These are phyloP conservation scores for Aspergillus nanangensis DNA, from an alignment of 495 filamentous ascomycete genomes.

Conservation along the genomic window DNA sequence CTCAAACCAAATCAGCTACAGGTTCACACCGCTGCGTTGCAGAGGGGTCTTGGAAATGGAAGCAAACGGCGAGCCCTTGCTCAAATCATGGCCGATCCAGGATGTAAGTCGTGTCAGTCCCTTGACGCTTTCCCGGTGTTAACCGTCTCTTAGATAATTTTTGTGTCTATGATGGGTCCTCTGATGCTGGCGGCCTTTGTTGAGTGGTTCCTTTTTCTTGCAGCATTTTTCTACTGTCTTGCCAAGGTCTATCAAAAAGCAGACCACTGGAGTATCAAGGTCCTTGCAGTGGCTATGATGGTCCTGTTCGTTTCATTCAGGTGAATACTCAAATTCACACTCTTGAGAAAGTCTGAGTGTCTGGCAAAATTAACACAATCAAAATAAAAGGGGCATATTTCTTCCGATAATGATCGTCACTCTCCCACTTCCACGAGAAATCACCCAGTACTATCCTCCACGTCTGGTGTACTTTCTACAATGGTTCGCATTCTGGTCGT, in stretches of 20 bases:
- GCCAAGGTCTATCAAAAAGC: constrained; percentile 87
- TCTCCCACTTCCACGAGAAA: constrained; percentile 70
- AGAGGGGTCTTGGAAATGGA: too few relatives aligned
- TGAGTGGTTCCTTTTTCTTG: constrained; percentile 94
- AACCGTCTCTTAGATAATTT: constrained; percentile 59
- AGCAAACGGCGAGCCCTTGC: too few relatives aligned
- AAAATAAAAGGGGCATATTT: constrained; percentile 78
- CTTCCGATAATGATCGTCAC: constrained; percentile 94
- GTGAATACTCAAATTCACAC: constrained; percentile 44
- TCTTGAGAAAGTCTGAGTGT: too few relatives aligned
- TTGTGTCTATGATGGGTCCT: constrained; percentile 74
- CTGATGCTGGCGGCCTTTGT: constrained; percentile 81
- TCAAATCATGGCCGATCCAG: constrained; percentile 55
- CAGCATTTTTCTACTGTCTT: constrained; percentile 88
- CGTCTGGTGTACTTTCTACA: constrained; percentile 68
- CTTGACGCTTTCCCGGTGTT: background rate
- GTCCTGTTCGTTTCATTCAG: constrained; percentile 68
- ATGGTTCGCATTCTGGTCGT: constrained; percentile 97
- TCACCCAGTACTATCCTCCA: constrained; percentile 66
- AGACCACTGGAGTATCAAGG: constrained; percentile 73
- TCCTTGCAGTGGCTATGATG: constrained; percentile 73
- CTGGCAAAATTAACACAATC: too few relatives aligned
- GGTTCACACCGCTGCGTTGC: too few relatives aligned
- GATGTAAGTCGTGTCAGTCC: constrained; percentile 54
- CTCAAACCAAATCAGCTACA: too few relatives aligned